Evolutionary conservation across 306 rosid genomes (phyloP).

Genomic region (Mucuna pruriens): DNA sequence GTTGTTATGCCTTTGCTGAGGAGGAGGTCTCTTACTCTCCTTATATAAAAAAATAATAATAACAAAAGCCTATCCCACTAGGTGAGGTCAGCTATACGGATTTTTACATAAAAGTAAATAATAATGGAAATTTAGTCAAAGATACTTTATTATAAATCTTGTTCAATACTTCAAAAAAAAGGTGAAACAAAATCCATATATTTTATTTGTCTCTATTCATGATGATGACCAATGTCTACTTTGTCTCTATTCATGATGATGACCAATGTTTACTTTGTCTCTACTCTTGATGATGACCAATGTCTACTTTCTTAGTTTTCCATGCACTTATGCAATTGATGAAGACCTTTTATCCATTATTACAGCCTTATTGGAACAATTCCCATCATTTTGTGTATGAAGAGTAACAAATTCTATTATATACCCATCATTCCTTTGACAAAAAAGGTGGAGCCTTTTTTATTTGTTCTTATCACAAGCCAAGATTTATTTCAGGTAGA

Average conservation of each 20-base stretch:
- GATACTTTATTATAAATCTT: neutral
- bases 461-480: neutral
- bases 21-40: neutral
- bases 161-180: neutral
- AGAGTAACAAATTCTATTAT: neutral
- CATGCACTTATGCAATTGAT: neutral
- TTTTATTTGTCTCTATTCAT: neutral
- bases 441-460: neutral
- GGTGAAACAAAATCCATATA: neutral
- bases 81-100: neutral
- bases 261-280: neutral
- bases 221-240: neutral
- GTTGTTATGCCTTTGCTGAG: neutral
- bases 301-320: slow-evolving; percentile 7
- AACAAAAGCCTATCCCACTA: neutral
- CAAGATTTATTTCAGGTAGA: neutral
- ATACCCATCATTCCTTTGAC: neutral
- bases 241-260: slow-evolving; percentile 11
- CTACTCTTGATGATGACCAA: slow-evolving; percentile 1
- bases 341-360: neutral
- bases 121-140: neutral
- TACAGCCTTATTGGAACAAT: neutral
- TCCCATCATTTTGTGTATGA: neutral
- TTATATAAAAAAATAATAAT: neutral
- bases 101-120: neutral